Evolutionary conservation across 2,329 filamentous ascomycete genomes (phyloP).

Genomic region (Colletotrichum brevisporum): DNA sequence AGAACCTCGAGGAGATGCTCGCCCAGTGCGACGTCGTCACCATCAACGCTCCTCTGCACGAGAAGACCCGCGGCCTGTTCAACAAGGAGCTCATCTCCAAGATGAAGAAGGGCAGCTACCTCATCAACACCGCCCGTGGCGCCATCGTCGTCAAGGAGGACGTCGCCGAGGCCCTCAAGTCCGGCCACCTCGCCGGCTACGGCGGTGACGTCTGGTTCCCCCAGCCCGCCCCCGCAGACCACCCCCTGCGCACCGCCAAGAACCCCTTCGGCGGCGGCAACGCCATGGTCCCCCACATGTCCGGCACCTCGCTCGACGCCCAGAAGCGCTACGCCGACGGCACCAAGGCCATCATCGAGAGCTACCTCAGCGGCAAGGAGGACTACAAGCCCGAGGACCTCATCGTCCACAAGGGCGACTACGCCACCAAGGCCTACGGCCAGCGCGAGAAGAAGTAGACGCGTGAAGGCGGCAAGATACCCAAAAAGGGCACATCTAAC

Average conservation of each 20-base stretch:
- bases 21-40: conserved; percentile 96
- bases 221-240: conserved; percentile 94
- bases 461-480: conserved; percentile 17
- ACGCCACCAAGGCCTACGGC: conserved; percentile 94
- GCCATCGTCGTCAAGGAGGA: conserved; percentile 99
- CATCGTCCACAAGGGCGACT: conserved; percentile 91
- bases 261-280: conserved; percentile 97
- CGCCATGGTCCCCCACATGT: conserved; percentile 99
- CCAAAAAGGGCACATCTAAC: conserved; percentile 8
- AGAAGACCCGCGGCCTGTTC: conserved; percentile 96
- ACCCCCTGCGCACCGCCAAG: conserved; percentile 92
- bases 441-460: conserved; percentile 70
- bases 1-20: conserved; percentile 92
- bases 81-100: conserved; percentile 98
- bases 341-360: conserved; percentile 90
- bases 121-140: conserved; percentile 98
- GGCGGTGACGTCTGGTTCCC: conserved; percentile 96
- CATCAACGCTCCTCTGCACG: conserved; percentile 99
- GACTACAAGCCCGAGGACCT: conserved; percentile 94
- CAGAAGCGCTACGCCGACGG: conserved; percentile 93
- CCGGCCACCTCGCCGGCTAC: conserved; percentile 91
- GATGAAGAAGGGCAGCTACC: conserved; percentile 99
- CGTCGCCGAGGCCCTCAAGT: conserved; percentile 92
- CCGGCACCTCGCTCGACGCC: conserved; percentile 97
- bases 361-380: conserved; percentile 88